phyloP scores from a whole-genome alignment of 1,284 basidiomycete genomes.

The Apiotrichum gracile region DNA sequence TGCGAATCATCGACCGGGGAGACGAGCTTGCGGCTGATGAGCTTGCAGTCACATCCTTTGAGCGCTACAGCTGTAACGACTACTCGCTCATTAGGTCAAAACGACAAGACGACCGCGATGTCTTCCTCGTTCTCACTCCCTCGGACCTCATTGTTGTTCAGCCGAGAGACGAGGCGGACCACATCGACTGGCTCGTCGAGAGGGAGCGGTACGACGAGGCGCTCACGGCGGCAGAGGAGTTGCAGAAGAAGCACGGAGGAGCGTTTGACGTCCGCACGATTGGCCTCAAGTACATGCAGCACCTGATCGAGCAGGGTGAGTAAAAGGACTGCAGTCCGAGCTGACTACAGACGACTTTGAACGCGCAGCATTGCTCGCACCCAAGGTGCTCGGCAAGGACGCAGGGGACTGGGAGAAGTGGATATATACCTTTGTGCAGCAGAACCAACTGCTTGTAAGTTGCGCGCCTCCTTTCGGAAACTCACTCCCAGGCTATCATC shows the following conservation, averaged over 20 bases:
- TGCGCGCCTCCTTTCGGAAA: neutral
- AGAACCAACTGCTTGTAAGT: conserved; percentile 68
- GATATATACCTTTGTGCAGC: conserved; percentile 86
- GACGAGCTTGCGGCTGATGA: conserved; percentile 87
- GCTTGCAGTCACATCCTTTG: conserved; percentile 69
- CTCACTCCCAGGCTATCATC: conserved; percentile 62
- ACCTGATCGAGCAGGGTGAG: conserved; percentile 68
- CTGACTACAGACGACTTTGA: conserved; percentile 60
- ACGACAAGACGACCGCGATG: conserved; percentile 38
- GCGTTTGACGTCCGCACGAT: conserved; percentile 64
- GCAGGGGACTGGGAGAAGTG: conserved; percentile 85
- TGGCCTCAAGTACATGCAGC: conserved; percentile 74
- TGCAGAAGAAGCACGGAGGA: conserved; percentile 48
- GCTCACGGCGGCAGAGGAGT: conserved; percentile 69
- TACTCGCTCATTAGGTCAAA: conserved; percentile 60
- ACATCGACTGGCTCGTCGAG: conserved; percentile 89
- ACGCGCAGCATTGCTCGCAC: conserved; percentile 78
- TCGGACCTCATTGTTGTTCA: conserved; percentile 77
- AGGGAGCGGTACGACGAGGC: conserved; percentile 82
- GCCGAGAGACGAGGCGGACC: conserved; percentile 81
- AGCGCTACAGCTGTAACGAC: conserved; percentile 87
- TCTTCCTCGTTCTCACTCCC: conserved; percentile 76
- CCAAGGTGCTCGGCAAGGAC: conserved; percentile 78
- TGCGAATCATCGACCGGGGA: conserved; percentile 85
- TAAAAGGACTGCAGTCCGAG: conserved; percentile 1